A percentile compares a stretch with the other conserved stretches of the same genome.
Conservation (phyloP, 78 protist genomes). For the Chrysochromulina tobinii region DNA sequence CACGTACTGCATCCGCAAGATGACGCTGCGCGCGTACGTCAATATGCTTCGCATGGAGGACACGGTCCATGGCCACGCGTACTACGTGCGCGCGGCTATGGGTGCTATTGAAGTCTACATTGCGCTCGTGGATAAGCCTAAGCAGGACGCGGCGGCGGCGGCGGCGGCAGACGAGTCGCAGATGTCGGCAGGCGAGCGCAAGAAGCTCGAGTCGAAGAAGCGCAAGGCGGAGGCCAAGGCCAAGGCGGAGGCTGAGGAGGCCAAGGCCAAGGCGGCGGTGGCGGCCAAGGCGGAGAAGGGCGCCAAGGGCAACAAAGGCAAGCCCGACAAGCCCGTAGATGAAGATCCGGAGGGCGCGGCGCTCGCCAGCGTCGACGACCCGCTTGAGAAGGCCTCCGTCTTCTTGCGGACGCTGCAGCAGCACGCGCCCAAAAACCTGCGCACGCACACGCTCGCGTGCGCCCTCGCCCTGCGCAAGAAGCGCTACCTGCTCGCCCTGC, state of each 20-base stretch:
- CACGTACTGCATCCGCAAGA: constrained; percentile 82
- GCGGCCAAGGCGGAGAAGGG: neutral
- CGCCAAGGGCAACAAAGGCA: neutral
- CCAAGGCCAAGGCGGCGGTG: neutral
- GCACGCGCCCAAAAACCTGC: neutral
- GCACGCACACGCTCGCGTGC: neutral
- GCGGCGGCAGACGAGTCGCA: neutral
- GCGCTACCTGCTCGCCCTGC: neutral
- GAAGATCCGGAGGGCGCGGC: neutral
- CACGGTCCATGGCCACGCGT: neutral
- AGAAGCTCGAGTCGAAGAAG: neutral
- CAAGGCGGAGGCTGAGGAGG: neutral
- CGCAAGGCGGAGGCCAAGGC: constrained; percentile 26
- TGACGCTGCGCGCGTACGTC: constrained; percentile 70
- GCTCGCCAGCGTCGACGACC: neutral
- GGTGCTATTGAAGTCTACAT: neutral
- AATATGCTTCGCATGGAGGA: constrained; percentile 40
- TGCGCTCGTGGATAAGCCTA: neutral
- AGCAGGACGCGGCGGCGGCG: neutral
- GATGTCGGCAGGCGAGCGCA: neutral
- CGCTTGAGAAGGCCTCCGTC: neutral
- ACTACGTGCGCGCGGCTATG: neutral
- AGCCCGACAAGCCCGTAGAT: neutral
- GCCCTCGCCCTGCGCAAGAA: neutral
- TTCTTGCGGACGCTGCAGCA: neutral